Percentiles rank a stretch among this genome's conserved stretches.
phyloP scores from a whole-genome alignment of 192 early-diverging fungal genomes.

The Coemansia sp. region DNA sequence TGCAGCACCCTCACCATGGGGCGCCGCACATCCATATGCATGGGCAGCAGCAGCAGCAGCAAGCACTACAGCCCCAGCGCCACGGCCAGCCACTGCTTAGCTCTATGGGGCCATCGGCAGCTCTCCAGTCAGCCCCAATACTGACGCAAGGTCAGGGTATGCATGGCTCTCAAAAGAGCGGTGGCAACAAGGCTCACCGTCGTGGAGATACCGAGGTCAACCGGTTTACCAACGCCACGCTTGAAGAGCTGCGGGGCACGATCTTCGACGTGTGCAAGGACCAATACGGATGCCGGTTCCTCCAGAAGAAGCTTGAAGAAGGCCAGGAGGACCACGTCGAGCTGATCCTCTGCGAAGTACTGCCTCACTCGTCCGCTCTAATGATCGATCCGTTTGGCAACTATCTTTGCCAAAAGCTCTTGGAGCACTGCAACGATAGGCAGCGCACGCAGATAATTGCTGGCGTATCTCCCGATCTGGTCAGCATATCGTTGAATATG shows the following conservation, averaged over 20 bases:
- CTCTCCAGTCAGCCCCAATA: neutral
- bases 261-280: constrained; percentile 82
- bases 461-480: constrained; percentile 68
- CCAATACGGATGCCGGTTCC: constrained; percentile 83
- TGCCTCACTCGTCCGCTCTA: constrained; percentile 70
- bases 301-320: constrained; percentile 86
- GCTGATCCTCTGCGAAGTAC: constrained; percentile 77
- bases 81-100: constrained; percentile 14
- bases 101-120: neutral
- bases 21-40: constrained; percentile 32
- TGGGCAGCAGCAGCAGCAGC: constrained; percentile 10
- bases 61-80: constrained; percentile 19
- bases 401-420: constrained; percentile 87
- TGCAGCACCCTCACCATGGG: constrained; percentile 38
- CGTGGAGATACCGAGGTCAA: constrained; percentile 54
- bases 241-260: constrained; percentile 71
- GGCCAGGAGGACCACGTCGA: constrained; percentile 59
- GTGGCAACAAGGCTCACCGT: constrained; percentile 24
- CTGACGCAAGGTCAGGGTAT: neutral
- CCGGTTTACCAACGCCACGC: constrained; percentile 62
- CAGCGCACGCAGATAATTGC: constrained; percentile 75
- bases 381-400: constrained; percentile 94
- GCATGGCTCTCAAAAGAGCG: constrained; percentile 43
- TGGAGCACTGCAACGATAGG: constrained; percentile 75
- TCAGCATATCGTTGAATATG: constrained; percentile 83